Base-by-base conservation (phyloP, 805 yeast genomes). In the Suhomyces xylopsoci region DNA sequence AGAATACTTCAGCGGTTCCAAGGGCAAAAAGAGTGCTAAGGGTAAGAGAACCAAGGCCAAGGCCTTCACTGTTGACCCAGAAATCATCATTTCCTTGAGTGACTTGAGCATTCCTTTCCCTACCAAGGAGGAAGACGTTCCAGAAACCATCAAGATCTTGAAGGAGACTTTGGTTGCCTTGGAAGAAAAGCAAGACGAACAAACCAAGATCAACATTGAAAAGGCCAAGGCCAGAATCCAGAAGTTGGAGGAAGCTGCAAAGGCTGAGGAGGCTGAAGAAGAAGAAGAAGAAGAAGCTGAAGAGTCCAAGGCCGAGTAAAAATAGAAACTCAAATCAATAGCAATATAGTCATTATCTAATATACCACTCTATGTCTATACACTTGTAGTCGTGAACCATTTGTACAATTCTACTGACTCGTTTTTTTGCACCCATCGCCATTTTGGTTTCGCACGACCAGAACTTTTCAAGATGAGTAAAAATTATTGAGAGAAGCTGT, bases 61-160 rank as follows among this genome's bases (percentile, higher is more conserved):
- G 62, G 74, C 73, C 69, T 85, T 91, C 68, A 79, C 85, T 52
- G 81, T 94, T 61, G 93, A 91, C 67, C 87, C 96, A 51, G 87
- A 85, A 57, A 80, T 90, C 55, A 85, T 93, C 62, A 84, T 86
- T 57, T 81, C 87, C 51, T 81, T 94, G 62, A 79, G 89, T 57
- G 87, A 87, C 64, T 81, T 93, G 65, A 83, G 84, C 51, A 81
- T 93, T 58, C 77, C 87, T 46, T 81, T 92, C 57, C 99, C 99
- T 67, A 78, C 86, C 55, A 80, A 84, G 61, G 74, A 81, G 57
- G 94, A 85, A 15, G 93, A 88, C 51, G 84, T 87, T 58, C 78
- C 86, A 30, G 71, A 72, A 45, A 82, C 93, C 57, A 70, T 88
- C 63, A 83, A 77, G 49, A 76, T 82, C 59, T 82, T 93, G 71